Percentiles rank a stretch among this genome's conserved stretches.
Conservation (phyloP, 768 basidiomycete genomes). For the Calvatia gigantea region DNA sequence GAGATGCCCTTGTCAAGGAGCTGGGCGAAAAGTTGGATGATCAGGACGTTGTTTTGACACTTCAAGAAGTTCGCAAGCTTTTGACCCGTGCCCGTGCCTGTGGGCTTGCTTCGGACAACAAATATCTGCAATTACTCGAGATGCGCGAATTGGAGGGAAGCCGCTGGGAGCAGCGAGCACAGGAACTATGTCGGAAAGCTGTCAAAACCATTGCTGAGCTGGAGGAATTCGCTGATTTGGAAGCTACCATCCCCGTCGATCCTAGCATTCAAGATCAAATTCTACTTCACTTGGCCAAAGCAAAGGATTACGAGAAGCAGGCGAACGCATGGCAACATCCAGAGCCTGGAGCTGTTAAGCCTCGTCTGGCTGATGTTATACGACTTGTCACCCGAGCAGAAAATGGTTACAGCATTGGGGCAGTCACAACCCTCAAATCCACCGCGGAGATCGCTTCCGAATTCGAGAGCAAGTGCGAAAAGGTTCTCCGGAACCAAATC, state of each 20-base stretch:
- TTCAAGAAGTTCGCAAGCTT: slow-evolving; percentile 75
- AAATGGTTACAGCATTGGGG: slow-evolving; percentile 71
- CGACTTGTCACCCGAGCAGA: slow-evolving; percentile 67
- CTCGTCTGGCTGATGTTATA: slow-evolving; percentile 66
- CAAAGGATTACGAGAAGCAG: slow-evolving; percentile 77
- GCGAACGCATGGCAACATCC: slow-evolving; percentile 67
- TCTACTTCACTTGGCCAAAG: slow-evolving; percentile 60
- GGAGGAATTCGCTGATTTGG: slow-evolving; percentile 65
- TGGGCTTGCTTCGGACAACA: slow-evolving; percentile 62
- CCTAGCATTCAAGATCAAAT: slow-evolving; percentile 62
- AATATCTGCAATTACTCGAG: slow-evolving; percentile 60
- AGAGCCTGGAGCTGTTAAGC: slow-evolving; percentile 50
- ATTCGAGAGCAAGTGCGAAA: slow-evolving; percentile 72
- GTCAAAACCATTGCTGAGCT: slow-evolving; percentile 76
- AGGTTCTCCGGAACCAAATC: slow-evolving; percentile 64
- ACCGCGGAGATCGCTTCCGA: slow-evolving; percentile 76
- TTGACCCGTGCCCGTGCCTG: slow-evolving; percentile 68
- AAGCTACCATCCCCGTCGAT: slow-evolving; percentile 68
- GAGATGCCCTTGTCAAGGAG: slow-evolving; percentile 74
- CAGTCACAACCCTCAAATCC: slow-evolving; percentile 62
- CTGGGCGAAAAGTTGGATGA: slow-evolving; percentile 75
- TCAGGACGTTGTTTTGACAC: slow-evolving; percentile 46
- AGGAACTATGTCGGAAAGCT: slow-evolving; percentile 60
- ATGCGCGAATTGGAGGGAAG: slow-evolving; percentile 63
- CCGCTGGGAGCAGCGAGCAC: slow-evolving; percentile 75